Conservation (phyloP, 495 filamentous ascomycete genomes). For the Penicillium argentinense region DNA sequence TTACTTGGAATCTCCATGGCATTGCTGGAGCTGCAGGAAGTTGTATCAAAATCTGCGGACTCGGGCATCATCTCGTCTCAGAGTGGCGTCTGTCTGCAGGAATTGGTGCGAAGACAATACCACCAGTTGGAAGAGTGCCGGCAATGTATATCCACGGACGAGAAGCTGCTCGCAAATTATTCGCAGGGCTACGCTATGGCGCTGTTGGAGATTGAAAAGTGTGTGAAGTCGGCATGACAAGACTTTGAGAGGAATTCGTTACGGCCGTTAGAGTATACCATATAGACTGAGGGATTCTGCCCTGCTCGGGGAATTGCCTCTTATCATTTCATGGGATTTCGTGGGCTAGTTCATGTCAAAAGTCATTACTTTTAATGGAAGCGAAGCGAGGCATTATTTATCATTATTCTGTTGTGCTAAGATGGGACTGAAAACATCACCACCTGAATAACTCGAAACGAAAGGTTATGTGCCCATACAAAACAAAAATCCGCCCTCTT, state of each 20-base stretch:
- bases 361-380: too few species aligned
- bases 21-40: conserved; percentile 23
- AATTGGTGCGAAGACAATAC: conserved; percentile 21
- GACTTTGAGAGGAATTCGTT: neutral
- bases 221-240: neutral
- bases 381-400: too few species aligned
- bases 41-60: conserved; percentile 10
- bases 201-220: conserved; percentile 18
- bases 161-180: conserved; percentile 12
- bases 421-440: too few species aligned
- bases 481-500: too few species aligned
- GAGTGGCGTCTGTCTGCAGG: conserved; percentile 11
- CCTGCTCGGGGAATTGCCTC: too few species aligned
- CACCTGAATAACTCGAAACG: too few species aligned
- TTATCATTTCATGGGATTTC: too few species aligned
- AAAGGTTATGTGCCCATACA: too few species aligned
- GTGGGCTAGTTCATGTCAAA: too few species aligned
- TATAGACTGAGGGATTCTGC: too few species aligned
- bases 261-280: too few species aligned
- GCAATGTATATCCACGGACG: conserved; percentile 13
- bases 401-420: too few species aligned
- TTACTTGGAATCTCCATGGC: conserved; percentile 25
- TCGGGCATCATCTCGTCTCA: conserved; percentile 16
- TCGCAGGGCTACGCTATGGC: conserved; percentile 19
- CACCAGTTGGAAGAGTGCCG: conserved; percentile 18